Evolutionary conservation across 768 basidiomycete species (phyloP).

Genomic region (Tulasnella sp.): DNA sequence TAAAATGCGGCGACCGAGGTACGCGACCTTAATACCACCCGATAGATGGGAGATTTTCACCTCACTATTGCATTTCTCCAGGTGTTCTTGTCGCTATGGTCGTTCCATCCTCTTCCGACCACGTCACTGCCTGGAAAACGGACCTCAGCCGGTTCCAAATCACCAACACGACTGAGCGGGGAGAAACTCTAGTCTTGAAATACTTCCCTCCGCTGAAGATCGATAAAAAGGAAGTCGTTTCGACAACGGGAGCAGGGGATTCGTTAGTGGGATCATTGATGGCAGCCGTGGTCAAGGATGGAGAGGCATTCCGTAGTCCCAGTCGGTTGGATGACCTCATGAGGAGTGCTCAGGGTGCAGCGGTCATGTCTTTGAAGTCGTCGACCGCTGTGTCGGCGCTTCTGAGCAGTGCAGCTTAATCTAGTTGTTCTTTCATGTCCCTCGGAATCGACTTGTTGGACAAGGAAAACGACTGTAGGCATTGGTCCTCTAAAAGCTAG

Average conservation of each 20-base stretch:
- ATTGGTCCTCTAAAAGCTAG: neutral
- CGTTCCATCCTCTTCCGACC: conserved; percentile 40
- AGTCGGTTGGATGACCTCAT: conserved; percentile 47
- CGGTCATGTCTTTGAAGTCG: conserved; percentile 56
- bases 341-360: conserved; percentile 60
- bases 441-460: neutral
- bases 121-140: conserved; percentile 51
- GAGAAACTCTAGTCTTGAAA: conserved; percentile 57
- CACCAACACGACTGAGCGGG: conserved; percentile 49
- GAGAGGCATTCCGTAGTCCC: conserved; percentile 47
- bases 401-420: neutral
- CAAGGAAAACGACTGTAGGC: neutral
- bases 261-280: conserved; percentile 80
- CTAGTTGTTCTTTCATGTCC: neutral
- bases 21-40: conserved; percentile 31
- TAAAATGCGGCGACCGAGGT: conserved; percentile 72
- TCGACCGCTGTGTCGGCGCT: conserved; percentile 62
- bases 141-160: conserved; percentile 52
- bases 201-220: conserved; percentile 63
- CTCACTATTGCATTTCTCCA: neutral
- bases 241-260: conserved; percentile 91
- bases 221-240: conserved; percentile 48
- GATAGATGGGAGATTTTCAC: neutral
- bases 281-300: neutral
- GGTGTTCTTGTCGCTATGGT: conserved; percentile 66